These are phyloP conservation scores for Hydnomerulius pinastri DNA, from an alignment of 768 basidiomycete genomes.

Conservation along the genomic window DNA sequence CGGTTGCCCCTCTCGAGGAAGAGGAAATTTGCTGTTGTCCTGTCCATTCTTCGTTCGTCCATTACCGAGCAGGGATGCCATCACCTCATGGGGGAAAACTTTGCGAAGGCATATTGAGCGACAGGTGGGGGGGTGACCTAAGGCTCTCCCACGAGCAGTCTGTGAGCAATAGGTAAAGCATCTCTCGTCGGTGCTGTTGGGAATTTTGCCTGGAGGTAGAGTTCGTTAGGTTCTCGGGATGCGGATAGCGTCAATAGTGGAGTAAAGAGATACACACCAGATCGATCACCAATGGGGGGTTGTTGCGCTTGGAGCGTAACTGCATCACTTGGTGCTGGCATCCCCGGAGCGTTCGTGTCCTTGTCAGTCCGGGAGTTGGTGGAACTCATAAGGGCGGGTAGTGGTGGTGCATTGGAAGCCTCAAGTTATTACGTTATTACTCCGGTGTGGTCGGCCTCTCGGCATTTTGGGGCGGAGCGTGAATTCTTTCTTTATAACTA, in stretches of 20 bases:
- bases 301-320: background rate
- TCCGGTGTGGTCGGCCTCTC: background rate
- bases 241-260: background rate
- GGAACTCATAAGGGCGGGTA: background rate
- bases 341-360: background rate
- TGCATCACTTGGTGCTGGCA: background rate
- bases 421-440: background rate
- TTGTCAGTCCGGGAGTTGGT: background rate
- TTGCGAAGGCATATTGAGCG: slow-evolving; percentile 64
- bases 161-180: slow-evolving; percentile 66
- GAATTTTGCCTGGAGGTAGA: slow-evolving; percentile 47
- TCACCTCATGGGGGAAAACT: slow-evolving; percentile 68
- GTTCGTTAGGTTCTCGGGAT: background rate
- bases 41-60: slow-evolving; percentile 35
- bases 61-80: slow-evolving; percentile 42
- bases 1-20: slow-evolving; percentile 68
- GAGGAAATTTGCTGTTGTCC: slow-evolving; percentile 57
- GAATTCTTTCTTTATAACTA: slow-evolving; percentile 4
- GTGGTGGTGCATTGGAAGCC: background rate
- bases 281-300: too few relatives aligned
- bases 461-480: slow-evolving; percentile 21
- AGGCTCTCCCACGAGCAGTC: slow-evolving; percentile 51
- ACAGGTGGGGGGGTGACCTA: slow-evolving; percentile 53
- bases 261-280: slow-evolving; percentile 15
- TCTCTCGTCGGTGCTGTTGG: slow-evolving; percentile 63